Evolutionary conservation across 306 rosid genomes (phyloP), one percentile per base, ranked within the genome.

Genomic region (Cucurbita argyrosperma): DNA sequence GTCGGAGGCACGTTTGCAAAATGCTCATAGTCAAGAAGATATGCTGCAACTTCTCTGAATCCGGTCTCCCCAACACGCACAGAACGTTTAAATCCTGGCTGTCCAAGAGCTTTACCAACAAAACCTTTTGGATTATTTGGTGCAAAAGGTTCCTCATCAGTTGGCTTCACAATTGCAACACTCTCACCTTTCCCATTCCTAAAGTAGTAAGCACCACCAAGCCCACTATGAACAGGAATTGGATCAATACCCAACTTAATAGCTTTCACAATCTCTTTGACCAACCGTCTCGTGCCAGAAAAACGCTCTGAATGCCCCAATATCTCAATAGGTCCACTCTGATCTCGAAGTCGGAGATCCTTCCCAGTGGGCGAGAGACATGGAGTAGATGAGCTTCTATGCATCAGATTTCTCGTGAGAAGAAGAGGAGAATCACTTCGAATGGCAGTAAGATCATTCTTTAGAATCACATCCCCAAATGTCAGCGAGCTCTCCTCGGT

Each of bases 41-140:
- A 95, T 4, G 99, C 99, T 0, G 97, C 96, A 74, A 95, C 99
- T 74, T 95, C 99, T 81, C 99, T 91, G 61, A 89, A 85, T 26
- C 97, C 99, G 0, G 99, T 95, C 84, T 91, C 99, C 76, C 99
- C 99, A 16, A 95, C 97, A 75, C 99, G 89, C 64, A 95, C 97
- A 0, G 99, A 95, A 0, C 89, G 91, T 59, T 95, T 95, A 78
- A 95, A 77, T 19, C 99, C 99, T 0, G 97, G 99, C 72, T 95
- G 97, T 52, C 99, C 99, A 67, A 95, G 96, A 30, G 97, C 89
- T 76, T 89, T 95, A 12, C 97, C 99, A 15, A 95, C 90, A 82
- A 91, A 95, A 7, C 99, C 99, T 75, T 95, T 95, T 0, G 99
- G 99, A 78, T 95, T 95, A 77, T 95, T 95, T 0, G 99, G 99